phyloP scores from a whole-genome alignment of 2,329 filamentous ascomycete genomes.

The Samsoniella hepiali region DNA sequence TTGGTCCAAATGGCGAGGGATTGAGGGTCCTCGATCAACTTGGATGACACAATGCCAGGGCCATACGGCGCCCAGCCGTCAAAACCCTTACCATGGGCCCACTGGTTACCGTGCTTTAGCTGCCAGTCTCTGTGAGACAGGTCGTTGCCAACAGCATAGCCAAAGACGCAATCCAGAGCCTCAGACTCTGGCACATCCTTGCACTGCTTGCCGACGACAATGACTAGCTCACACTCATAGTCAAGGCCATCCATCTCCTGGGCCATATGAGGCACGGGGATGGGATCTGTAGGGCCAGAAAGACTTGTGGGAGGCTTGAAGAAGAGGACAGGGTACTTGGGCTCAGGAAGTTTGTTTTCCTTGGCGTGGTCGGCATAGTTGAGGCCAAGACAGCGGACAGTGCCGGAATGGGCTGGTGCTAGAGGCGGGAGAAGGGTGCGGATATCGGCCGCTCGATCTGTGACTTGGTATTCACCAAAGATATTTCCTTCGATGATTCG shows the following conservation, averaged over 20 bases:
- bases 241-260: constrained; percentile 66
- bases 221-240: constrained; percentile 77
- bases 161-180: constrained; percentile 70
- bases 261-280: constrained; percentile 63
- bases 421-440: constrained; percentile 61
- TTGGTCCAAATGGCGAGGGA: constrained; percentile 54
- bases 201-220: constrained; percentile 67
- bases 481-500: constrained; percentile 63
- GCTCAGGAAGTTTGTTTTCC: constrained; percentile 66
- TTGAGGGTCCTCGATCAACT: constrained; percentile 56
- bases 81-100: constrained; percentile 70
- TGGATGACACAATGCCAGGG: constrained; percentile 62
- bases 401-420: constrained; percentile 58
- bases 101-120: constrained; percentile 65
- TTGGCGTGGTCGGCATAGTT: constrained; percentile 72
- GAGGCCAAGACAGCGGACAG: constrained; percentile 66
- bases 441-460: constrained; percentile 56
- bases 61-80: constrained; percentile 74
- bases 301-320: constrained; percentile 61
- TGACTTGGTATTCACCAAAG: constrained; percentile 62
- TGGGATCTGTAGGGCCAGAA: constrained; percentile 60
- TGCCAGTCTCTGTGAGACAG: constrained; percentile 80
- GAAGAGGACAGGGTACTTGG: constrained; percentile 70
- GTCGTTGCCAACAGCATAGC: constrained; percentile 74
- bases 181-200: constrained; percentile 60